Conservation (phyloP, 257 asterid genomes). For the Penstemon newberryi region DNA sequence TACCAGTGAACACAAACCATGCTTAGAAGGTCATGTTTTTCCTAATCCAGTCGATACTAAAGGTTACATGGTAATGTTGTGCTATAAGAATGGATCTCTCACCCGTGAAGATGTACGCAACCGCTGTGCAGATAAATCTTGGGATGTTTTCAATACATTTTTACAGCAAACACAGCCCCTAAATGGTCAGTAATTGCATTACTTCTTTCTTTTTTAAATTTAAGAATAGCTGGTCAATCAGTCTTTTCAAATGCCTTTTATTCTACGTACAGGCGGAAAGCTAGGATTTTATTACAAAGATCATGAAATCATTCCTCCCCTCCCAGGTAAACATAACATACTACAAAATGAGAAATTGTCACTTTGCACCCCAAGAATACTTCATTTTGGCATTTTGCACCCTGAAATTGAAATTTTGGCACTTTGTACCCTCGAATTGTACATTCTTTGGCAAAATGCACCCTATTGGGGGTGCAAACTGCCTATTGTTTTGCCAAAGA, state of each 20-base stretch:
- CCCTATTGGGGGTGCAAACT: too few species aligned
- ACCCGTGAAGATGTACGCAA: conserved; percentile 92
- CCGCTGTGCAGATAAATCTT: conserved; percentile 70
- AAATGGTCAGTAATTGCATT: conserved; percentile 51
- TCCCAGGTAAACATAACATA: conserved; percentile 58
- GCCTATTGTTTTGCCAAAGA: too few species aligned
- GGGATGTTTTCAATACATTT: conserved; percentile 68
- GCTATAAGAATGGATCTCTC: conserved; percentile 90
- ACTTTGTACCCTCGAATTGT: too few species aligned
- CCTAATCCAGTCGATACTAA: conserved; percentile 85
- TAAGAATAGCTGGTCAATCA: background rate
- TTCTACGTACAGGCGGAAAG: conserved; percentile 65
- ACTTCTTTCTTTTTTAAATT: background rate
- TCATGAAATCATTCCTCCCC: conserved; percentile 87
- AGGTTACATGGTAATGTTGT: conserved; percentile 90
- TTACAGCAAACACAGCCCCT: conserved; percentile 73
- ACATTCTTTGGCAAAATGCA: too few species aligned
- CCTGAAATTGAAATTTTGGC: too few species aligned
- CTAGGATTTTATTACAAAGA: conserved; percentile 92
- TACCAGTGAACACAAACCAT: conserved; percentile 65
- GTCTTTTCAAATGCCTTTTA: conserved; percentile 19
- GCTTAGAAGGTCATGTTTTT: conserved; percentile 90
- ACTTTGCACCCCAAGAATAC: background rate
- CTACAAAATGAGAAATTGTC: too few species aligned
- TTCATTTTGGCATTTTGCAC: background rate